phyloP scores from a whole-genome alignment of 768 basidiomycete species.

The Hygrocybe coccinea region DNA sequence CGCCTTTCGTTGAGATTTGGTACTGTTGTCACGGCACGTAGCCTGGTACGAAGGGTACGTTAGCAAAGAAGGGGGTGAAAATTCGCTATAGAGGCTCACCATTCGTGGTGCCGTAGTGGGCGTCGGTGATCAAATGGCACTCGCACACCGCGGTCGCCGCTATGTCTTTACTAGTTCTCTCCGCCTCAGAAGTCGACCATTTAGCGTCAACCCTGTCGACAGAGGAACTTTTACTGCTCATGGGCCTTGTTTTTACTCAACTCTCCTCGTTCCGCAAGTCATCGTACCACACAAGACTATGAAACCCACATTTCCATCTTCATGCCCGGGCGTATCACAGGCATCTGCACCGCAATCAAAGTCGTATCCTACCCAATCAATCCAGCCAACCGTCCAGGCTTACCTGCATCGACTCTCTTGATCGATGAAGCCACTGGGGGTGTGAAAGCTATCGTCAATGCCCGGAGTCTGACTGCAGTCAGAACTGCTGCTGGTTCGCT shows the following conservation, averaged over 20 bases:
- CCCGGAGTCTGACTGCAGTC: slow-evolving; percentile 69
- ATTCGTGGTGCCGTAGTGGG: too few relatives aligned
- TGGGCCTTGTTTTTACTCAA: not conserved
- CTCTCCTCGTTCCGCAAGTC: not conserved
- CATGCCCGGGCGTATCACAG: slow-evolving; percentile 71
- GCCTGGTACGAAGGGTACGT: too few relatives aligned
- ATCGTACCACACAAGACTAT: slow-evolving; percentile 63
- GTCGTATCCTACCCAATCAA: slow-evolving; percentile 68
- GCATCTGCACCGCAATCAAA: slow-evolving; percentile 62
- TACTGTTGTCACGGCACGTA: too few relatives aligned
- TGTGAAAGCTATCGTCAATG: slow-evolving; percentile 75
- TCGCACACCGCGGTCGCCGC: too few relatives aligned
- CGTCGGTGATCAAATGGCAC: too few relatives aligned
- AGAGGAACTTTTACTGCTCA: slow-evolving; percentile 46
- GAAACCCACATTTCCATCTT: slow-evolving; percentile 60
- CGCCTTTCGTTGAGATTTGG: too few relatives aligned
- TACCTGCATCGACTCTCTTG: slow-evolving; percentile 74
- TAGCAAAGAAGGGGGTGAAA: too few relatives aligned
- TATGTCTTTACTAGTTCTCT: slow-evolving; percentile 56
- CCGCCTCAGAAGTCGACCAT: slow-evolving; percentile 50
- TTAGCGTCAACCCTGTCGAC: slow-evolving; percentile 45
- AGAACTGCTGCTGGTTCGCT: slow-evolving; percentile 72
- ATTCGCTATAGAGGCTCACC: too few relatives aligned
- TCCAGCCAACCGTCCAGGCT: slow-evolving; percentile 42
- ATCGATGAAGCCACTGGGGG: slow-evolving; percentile 66